phyloP scores from a whole-genome alignment of 2,329 filamentous ascomycete species.

The Teratosphaeria destructans region DNA sequence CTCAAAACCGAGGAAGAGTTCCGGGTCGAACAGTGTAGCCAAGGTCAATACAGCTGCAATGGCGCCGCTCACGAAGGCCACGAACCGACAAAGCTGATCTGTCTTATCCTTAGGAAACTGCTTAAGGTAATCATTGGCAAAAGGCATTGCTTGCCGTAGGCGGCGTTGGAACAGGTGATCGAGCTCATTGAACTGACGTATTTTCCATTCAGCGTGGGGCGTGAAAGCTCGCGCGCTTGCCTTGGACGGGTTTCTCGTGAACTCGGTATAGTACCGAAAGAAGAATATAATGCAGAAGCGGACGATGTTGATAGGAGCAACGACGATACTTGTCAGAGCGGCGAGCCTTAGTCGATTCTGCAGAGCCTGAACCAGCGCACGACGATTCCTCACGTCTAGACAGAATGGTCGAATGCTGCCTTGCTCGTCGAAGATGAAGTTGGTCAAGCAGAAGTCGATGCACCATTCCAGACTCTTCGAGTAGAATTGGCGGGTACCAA shows the following conservation, averaged over 20 bases:
- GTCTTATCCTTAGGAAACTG: conserved; percentile 95
- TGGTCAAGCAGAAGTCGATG: conserved; percentile 77
- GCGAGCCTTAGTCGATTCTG: conserved; percentile 70
- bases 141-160: conserved; percentile 88
- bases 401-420: conserved; percentile 82
- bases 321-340: conserved; percentile 74
- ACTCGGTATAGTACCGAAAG: conserved; percentile 94
- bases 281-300: conserved; percentile 85
- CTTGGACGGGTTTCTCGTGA: conserved; percentile 83
- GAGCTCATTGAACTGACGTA: conserved; percentile 95
- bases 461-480: conserved; percentile 90
- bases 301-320: conserved; percentile 76
- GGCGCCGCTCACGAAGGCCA: conserved; percentile 80
- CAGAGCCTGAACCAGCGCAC: conserved; percentile 66
- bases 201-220: conserved; percentile 92
- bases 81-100: conserved; percentile 70
- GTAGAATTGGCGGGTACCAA: conserved; percentile 70
- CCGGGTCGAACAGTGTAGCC: conserved; percentile 77
- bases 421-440: conserved; percentile 84
- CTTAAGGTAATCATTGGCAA: conserved; percentile 82
- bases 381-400: conserved; percentile 70
- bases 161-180: conserved; percentile 84
- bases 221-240: conserved; percentile 87
- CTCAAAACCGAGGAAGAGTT: conserved; percentile 84
- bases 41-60: conserved; percentile 76